Base-by-base conservation (phyloP, 2,329 filamentous ascomycete genomes). In the Diaporthe vaccinii region DNA sequence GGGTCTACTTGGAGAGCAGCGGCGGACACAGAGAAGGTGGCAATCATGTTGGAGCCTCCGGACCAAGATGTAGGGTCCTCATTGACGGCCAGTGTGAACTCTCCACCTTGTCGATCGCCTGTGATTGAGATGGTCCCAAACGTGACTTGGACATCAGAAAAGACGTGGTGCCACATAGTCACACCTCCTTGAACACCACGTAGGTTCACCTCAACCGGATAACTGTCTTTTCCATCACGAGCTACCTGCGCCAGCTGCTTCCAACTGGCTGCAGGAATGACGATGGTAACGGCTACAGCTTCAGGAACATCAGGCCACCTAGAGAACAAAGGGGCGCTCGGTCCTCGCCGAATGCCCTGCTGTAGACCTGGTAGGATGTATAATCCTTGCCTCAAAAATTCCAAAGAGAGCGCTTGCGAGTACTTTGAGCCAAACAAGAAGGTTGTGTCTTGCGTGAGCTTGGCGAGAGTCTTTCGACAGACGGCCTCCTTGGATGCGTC, bases 11-110 rank as follows among this genome's bases (percentile, higher is more conserved):
- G 82, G 0, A 87, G 78, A 1, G 80, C 75, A 4, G 79, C 78
- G 1, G 85, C 80, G 3, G 86, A 83, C 5, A 84, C 83, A 34
- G 84, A 83, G 78, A 87, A 87, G 0, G 85, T 85, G 3, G 81
- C 84, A 58, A 87, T 74, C 25, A 89, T 78, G 1, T 85, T 78
- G 7, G 85, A 83, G 0, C 79, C 76, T 12, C 86, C 85, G 0
- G 78, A 75, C 85, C 84, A 87, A 20, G 82, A 82, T 22, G 77
- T 75, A 8, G 77, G 73, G 62, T 87, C 85, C 22, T 83, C 80
- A 6, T 81, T 77, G 3, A 87, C 75, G 0, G 76, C 73, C 28
- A 86, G 72, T 9, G 78, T 74, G n/a, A 83, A 84, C 4, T 80
- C 78, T n/a, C 84, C 82, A 8, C 78, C 76, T 1, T 81, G 76